A percentile compares a stretch with the other conserved stretches of the same genome.
These are phyloP conservation scores for Phoma sp. DNA, from an alignment of 2,329 filamentous ascomycete species.

Conservation along the genomic window DNA sequence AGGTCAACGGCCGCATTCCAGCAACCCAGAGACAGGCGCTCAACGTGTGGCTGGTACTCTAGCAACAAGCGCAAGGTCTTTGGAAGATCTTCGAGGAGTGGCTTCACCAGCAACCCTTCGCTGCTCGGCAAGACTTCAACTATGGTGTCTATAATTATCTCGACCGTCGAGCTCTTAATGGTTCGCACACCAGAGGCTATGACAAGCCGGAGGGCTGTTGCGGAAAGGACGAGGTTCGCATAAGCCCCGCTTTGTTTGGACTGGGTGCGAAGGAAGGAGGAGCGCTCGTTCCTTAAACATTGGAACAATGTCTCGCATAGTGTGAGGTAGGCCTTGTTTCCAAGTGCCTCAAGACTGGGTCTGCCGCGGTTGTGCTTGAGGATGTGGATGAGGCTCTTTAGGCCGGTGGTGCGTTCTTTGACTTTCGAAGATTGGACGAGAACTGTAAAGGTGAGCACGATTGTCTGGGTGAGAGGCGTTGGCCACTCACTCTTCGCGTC, in stretches of 20 bases:
- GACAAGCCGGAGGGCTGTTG: slow-evolving; percentile 73
- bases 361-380: slow-evolving; percentile 61
- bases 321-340: slow-evolving; percentile 80
- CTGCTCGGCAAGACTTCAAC: slow-evolving; percentile 72
- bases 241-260: slow-evolving; percentile 47
- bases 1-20: slow-evolving; percentile 78
- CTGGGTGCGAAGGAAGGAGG: slow-evolving; percentile 62
- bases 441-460: slow-evolving; percentile 32
- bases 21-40: slow-evolving; percentile 72
- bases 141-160: slow-evolving; percentile 81
- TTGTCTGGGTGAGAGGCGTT: neutral
- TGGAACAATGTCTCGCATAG: slow-evolving; percentile 84
- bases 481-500: slow-evolving; percentile 43
- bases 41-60: slow-evolving; percentile 76
- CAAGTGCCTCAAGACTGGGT: slow-evolving; percentile 58
- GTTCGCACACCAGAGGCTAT: slow-evolving; percentile 73
- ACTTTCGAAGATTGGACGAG: slow-evolving; percentile 37
- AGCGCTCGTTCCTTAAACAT: slow-evolving; percentile 72
- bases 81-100: slow-evolving; percentile 77
- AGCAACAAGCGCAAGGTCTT: slow-evolving; percentile 77
- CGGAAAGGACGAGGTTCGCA: slow-evolving; percentile 71
- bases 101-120: slow-evolving; percentile 68
- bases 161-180: slow-evolving; percentile 78
- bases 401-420: slow-evolving; percentile 58
- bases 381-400: slow-evolving; percentile 64